Evolutionary conservation across 2,329 filamentous ascomycete species (phyloP), one percentile per base, ranked within the genome.

Genomic region (Thelonectria discophora): DNA sequence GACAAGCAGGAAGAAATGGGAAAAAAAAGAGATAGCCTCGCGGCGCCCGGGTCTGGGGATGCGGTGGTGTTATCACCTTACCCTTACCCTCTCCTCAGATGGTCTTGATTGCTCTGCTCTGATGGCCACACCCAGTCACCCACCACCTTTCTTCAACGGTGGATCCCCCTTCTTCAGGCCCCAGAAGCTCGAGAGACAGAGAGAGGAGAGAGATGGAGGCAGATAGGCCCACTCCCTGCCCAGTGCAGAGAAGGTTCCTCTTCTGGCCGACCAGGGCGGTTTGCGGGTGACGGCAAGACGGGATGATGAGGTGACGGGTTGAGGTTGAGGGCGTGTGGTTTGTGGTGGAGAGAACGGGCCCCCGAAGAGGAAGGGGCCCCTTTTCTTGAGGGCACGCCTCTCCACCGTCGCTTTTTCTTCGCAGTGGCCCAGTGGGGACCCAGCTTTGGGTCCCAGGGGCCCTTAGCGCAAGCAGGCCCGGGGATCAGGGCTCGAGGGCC

Each of bases 51-150:
- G 66, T 63, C 64, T 72, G 69, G 69, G 69, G 69, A 72, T 66
- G 65, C 62, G 56, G 69, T 68, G 63, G 69, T 71, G 67, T 72
- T 72, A 72, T 72, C 68, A 72, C 69, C 67, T 72, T 67, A 63
- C 50, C 69, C 67, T 72, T 67, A 63, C 50, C 62, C 60, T 59
- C 65, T 62, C 56, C 61, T 60, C 60, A 62, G 52, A 56, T 24
- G 34, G 60, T 53, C 61, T 65, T 62, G 58, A 60, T 53, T 64
- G 64, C 56, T 52, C 47, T 55, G 53, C 62, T 65, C 65, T 62
- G 64, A 61, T 71, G 68, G 68, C 68, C 66, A 71, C 68, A 71
- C 69, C 69, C 69, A 71, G 21, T 24, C 21, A 24, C 21, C 21
- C 21, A 24, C 21, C 21, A 24, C 21, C 21, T 67, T 55, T 60